Percentiles rank a stretch among this genome's conserved stretches.
phyloP scores from a whole-genome alignment of 225 moss, liverwort and hornwort species.

The Physcomitrellopsis africana region DNA sequence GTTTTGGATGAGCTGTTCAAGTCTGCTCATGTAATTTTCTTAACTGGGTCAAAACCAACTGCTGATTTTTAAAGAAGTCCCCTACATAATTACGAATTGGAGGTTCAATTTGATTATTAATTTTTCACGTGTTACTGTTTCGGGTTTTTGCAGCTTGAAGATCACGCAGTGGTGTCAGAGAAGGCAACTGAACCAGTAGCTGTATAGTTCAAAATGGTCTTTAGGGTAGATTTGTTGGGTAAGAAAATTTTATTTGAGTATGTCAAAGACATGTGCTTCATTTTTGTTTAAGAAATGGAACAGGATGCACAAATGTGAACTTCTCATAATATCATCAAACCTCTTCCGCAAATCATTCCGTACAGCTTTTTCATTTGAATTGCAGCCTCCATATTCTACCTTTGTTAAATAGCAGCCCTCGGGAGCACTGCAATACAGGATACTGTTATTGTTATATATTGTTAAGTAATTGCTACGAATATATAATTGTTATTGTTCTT shows the following conservation, averaged over 20 bases:
- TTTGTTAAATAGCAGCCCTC: too few species aligned
- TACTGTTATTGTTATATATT: too few species aligned
- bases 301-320: too few species aligned
- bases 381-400: too few species aligned
- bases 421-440: too few species aligned
- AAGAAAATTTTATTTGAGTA: not conserved
- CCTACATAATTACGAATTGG: not conserved
- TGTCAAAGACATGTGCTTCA: too few species aligned
- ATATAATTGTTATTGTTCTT: too few species aligned
- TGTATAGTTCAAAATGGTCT: constrained; percentile 26
- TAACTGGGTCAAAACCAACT: not conserved
- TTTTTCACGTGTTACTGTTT: constrained; percentile 8
- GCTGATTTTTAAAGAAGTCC: not conserved
- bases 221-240: not conserved
- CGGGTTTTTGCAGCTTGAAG: constrained; percentile 48
- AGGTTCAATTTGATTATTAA: not conserved
- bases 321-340: too few species aligned
- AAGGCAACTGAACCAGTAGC: constrained; percentile 39
- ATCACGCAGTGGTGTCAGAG: constrained; percentile 34
- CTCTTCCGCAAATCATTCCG: too few species aligned
- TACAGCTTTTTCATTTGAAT: too few species aligned
- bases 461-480: too few species aligned
- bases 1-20: constrained; percentile 97
- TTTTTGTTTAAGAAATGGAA: too few species aligned
- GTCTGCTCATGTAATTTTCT: constrained; percentile 71